Evolutionary conservation across 768 basidiomycete genomes (phyloP), one percentile per base, ranked within the genome.

Genomic region (Kwoniella sp.): DNA sequence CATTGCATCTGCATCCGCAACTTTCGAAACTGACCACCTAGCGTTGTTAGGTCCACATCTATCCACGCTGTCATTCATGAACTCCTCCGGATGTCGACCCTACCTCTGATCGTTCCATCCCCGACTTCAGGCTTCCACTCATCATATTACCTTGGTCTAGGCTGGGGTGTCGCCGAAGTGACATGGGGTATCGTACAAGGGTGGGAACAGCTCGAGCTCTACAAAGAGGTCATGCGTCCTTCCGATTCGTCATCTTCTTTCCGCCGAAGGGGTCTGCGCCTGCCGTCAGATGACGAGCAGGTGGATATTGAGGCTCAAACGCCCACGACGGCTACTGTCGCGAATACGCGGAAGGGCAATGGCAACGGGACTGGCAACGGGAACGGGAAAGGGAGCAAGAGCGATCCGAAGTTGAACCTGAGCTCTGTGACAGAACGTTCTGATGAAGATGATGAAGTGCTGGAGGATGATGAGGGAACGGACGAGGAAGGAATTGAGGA

Each of bases 111-210:
- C 38, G 61, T 63, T n/a, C 73, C 75, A 2, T 69, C 69, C 3
- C 71, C 75, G 1, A 70, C 65, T 13, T 73, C 71, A 17, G 76
- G 73, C n/a, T 76, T 75, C 37, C 77, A 78, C 55, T 74, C 73
- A 20, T 72, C 72, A 4, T 80, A 78, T 51, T 76, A 77, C 59
- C 73, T 80, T n/a, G 79, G 74, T 12, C 58, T 80, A 38, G 79
- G 79, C 2, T 80, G 77, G 77, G 77, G 77, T 20, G 55, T 68
- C 1, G 79, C 79, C 2, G 79, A 80, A 63, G 75, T 68, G 0
- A 64, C 72, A 8, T 80, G 77, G 76, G 77, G 79, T 1, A 75
- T 79, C 11, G 67, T 74, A 0, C 70, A 76, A 57, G 79, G 74
- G 5, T 80, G 76, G 73, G 78, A 77, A 38, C 73, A 75, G 38